These are phyloP conservation scores for Colletotrichum sp. DNA, from an alignment of 2,329 filamentous ascomycete species.

Conservation along the genomic window DNA sequence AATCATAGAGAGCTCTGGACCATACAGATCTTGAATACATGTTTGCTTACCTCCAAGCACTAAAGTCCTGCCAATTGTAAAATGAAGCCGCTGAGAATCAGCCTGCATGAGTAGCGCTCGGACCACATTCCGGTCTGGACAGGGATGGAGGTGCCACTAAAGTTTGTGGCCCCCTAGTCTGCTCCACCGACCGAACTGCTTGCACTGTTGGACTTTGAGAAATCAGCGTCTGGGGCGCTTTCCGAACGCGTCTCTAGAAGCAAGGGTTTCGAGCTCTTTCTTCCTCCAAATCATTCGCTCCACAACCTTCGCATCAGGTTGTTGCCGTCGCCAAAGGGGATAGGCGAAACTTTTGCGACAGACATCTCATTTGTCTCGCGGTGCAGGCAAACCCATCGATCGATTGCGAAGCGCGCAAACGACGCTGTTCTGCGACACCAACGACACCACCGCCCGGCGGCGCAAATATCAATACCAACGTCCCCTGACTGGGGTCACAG, in stretches of 20 bases:
- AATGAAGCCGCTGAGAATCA: background rate
- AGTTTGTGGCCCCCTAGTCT: background rate
- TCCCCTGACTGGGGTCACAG: background rate
- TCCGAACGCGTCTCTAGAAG: slow-evolving; percentile 3
- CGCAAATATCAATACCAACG: background rate
- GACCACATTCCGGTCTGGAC: background rate
- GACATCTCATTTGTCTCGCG: background rate
- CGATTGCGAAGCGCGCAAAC: background rate
- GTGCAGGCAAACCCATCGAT: background rate
- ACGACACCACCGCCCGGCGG: background rate
- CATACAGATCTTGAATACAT: fast-evolving
- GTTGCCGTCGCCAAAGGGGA: background rate
- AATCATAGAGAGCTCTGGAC: background rate
- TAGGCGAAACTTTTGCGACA: background rate
- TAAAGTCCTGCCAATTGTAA: background rate
- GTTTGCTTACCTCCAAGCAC: background rate
- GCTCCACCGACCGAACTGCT: background rate
- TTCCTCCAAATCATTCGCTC: background rate
- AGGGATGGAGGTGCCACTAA: slow-evolving; percentile 1
- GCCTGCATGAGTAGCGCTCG: background rate
- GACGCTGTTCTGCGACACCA: background rate
- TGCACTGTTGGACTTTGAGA: background rate
- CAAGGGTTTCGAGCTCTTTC: background rate
- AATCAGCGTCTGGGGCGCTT: background rate
- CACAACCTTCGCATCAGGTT: background rate